Conservation (phyloP, 192 early-diverging fungal species). For the Gonapodya prolifera region DNA sequence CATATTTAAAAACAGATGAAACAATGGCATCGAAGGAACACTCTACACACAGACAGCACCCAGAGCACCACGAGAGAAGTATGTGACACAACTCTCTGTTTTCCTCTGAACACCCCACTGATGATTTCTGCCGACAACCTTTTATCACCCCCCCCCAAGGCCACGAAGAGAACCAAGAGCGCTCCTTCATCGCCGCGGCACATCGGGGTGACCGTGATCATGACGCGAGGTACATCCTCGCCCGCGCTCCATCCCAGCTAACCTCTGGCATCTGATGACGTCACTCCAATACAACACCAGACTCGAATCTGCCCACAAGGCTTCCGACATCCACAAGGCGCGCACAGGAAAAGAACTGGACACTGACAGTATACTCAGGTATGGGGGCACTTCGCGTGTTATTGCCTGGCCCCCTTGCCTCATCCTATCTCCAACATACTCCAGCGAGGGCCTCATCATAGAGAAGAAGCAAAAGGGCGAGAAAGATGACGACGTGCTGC, state of each 20-base stretch:
- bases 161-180: neutral
- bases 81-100: too few species aligned
- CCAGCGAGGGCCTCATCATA: neutral
- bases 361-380: neutral
- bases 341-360: neutral
- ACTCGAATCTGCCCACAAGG: neutral
- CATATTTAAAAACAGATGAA: too few species aligned
- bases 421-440: neutral
- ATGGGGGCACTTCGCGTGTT: neutral
- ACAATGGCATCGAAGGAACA: too few species aligned
- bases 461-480: neutral
- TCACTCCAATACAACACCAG: neutral
- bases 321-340: neutral
- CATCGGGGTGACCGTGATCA: neutral
- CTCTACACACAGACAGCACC: too few species aligned
- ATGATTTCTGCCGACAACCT: too few species aligned
- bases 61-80: too few species aligned
- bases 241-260: neutral
- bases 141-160: too few species aligned
- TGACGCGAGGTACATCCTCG: neutral
- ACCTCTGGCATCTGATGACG: neutral
- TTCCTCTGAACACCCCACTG: too few species aligned
- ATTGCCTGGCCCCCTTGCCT: neutral
- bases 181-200: neutral
- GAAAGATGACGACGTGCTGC: neutral